phyloP scores from a whole-genome alignment of 2,329 filamentous ascomycete genomes.

The Ilyonectria sp. region DNA sequence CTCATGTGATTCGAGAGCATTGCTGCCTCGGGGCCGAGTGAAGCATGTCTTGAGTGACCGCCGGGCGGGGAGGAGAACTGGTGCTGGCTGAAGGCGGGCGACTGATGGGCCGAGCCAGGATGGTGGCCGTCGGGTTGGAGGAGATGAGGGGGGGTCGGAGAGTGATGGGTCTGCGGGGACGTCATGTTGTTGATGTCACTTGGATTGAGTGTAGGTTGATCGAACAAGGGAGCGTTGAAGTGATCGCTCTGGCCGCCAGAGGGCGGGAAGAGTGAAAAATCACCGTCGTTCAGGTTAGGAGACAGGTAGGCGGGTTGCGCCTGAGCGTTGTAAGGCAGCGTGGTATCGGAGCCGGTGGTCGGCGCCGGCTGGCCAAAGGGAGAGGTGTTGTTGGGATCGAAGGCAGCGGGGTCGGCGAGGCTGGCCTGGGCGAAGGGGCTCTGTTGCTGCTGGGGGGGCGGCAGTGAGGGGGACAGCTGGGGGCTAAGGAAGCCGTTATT shows the following conservation, averaged over 20 bases:
- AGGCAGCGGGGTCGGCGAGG: slow-evolving; percentile 56
- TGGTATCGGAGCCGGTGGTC: slow-evolving; percentile 53
- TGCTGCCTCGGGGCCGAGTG: slow-evolving; percentile 71
- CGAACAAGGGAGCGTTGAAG: slow-evolving; percentile 75
- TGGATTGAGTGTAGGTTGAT: slow-evolving; percentile 60
- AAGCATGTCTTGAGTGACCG: slow-evolving; percentile 69
- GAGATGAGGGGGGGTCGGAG: slow-evolving; percentile 70
- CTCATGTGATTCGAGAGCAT: slow-evolving; percentile 66
- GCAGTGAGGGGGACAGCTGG: slow-evolving; percentile 58
- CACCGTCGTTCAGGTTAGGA: slow-evolving; percentile 66
- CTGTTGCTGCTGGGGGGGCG: slow-evolving; percentile 52
- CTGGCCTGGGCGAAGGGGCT: slow-evolving; percentile 48
- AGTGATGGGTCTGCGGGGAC: slow-evolving; percentile 69
- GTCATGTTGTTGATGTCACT: slow-evolving; percentile 69
- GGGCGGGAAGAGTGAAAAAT: slow-evolving; percentile 77
- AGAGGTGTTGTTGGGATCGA: slow-evolving; percentile 58
- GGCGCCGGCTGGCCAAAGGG: slow-evolving; percentile 61
- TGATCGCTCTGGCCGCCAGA: slow-evolving; percentile 68
- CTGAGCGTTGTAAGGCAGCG: slow-evolving; percentile 60
- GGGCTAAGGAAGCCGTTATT: slow-evolving; percentile 66
- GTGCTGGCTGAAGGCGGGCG: slow-evolving; percentile 70
- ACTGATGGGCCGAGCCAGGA: slow-evolving; percentile 67
- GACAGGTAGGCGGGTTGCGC: slow-evolving; percentile 63
- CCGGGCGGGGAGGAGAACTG: slow-evolving; percentile 68
- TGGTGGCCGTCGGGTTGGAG: slow-evolving; percentile 65